These are phyloP conservation scores for Penicillium sp. DNA, from an alignment of 2,329 filamentous ascomycete genomes.

Conservation along the genomic window DNA sequence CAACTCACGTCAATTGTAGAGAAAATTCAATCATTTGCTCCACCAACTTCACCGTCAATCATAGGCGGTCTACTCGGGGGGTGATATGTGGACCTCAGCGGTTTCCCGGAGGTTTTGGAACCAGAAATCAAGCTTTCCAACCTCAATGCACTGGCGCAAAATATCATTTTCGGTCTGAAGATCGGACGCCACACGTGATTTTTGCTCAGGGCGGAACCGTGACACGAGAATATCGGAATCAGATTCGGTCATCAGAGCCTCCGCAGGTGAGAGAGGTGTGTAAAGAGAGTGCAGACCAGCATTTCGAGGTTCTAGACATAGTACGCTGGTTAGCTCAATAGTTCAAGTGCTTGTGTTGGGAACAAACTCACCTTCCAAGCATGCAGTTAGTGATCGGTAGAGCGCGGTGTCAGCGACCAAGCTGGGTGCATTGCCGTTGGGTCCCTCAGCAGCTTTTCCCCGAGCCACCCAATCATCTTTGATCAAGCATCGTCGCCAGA, in stretches of 20 bases:
- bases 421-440: slow-evolving; percentile 64
- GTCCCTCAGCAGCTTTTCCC: slow-evolving; percentile 72
- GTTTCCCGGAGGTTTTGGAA: slow-evolving; percentile 38
- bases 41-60: slow-evolving; percentile 4
- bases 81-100: slow-evolving; percentile 14
- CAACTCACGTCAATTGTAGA: slow-evolving; percentile 1
- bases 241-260: slow-evolving; percentile 29
- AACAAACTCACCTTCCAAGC: slow-evolving; percentile 51
- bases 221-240: slow-evolving; percentile 51
- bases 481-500: slow-evolving; percentile 85
- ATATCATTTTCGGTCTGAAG: slow-evolving; percentile 69
- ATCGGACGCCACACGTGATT: slow-evolving; percentile 66
- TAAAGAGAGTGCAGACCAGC: slow-evolving; percentile 20
- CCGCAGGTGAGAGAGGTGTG: slow-evolving; percentile 26
- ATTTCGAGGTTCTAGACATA: slow-evolving; percentile 16
- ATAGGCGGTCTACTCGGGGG: neutral
- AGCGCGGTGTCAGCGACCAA: slow-evolving; percentile 64
- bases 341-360: neutral
- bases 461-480: slow-evolving; percentile 80
- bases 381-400: slow-evolving; percentile 63
- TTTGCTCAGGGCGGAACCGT: slow-evolving; percentile 60
- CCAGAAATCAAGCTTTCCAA: slow-evolving; percentile 70
- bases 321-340: slow-evolving; percentile 6
- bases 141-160: slow-evolving; percentile 63
- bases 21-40: neutral